Percentiles rank a stretch among this genome's conserved stretches.
Conservation (phyloP, 1,139 yeast species). For the Debaryomyces nepalensis region DNA sequence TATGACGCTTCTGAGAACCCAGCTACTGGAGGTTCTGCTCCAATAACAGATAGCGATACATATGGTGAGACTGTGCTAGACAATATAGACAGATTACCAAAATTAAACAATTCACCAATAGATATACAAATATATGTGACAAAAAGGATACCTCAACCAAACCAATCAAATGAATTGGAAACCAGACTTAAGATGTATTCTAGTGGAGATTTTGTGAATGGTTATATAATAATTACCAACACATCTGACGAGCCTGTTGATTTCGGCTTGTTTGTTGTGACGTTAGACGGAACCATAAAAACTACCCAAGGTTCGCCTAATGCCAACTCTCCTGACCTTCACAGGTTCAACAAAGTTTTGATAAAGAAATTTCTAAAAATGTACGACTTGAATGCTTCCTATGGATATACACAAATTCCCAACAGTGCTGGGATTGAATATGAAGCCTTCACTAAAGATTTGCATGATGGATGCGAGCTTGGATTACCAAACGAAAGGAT, state of each 20-base stretch:
- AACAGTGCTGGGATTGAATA: conserved; percentile 56
- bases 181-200: conserved; percentile 51
- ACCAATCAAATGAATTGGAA: conserved; percentile 40
- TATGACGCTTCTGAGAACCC: conserved; percentile 17
- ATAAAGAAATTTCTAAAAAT: conserved; percentile 51
- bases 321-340: conserved; percentile 20
- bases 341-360: conserved; percentile 35
- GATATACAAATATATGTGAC: conserved; percentile 51
- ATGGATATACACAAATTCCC: conserved; percentile 48
- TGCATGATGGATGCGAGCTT: conserved; percentile 50
- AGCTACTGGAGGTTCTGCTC: neutral
- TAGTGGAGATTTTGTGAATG: conserved; percentile 44
- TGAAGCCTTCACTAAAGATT: conserved; percentile 47
- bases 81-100: conserved; percentile 47
- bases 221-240: conserved; percentile 45
- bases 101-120: conserved; percentile 41
- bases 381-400: conserved; percentile 54
- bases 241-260: conserved; percentile 43
- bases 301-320: conserved; percentile 32
- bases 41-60: conserved; percentile 30
- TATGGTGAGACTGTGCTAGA: conserved; percentile 51
- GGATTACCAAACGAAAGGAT: conserved; percentile 59
- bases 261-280: conserved; percentile 51
- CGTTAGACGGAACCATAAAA: conserved; percentile 52
- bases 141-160: conserved; percentile 44